Percentiles rank a stretch among this genome's conserved stretches.
These are phyloP conservation scores for Pichia membranifaciens DNA, from an alignment of 805 yeast species.

Conservation along the genomic window DNA sequence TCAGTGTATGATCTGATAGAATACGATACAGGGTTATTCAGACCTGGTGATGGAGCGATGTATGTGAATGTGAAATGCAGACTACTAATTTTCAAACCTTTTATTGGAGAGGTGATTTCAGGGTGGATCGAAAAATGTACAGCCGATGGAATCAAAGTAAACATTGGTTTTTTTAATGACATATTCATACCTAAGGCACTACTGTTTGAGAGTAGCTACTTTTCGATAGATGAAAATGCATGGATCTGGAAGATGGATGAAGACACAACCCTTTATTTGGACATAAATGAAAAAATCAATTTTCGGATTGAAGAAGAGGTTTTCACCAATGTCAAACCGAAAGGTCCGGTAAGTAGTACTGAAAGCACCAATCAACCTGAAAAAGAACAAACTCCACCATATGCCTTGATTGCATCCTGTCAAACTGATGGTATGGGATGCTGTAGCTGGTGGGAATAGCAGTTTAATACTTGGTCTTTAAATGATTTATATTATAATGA, in stretches of 20 bases:
- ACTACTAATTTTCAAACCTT: constrained; percentile 82
- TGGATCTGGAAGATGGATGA: constrained; percentile 87
- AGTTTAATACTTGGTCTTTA: background rate
- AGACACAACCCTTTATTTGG: constrained; percentile 73
- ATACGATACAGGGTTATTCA: constrained; percentile 83
- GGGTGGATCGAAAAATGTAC: constrained; percentile 93
- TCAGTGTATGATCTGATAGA: constrained; percentile 76
- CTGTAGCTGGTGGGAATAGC: constrained; percentile 89
- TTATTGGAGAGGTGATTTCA: constrained; percentile 84
- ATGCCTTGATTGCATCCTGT: constrained; percentile 81
- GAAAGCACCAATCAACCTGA: constrained; percentile 29
- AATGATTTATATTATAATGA: background rate
- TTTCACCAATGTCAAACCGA: constrained; percentile 79
- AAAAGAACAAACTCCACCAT: constrained; percentile 59
- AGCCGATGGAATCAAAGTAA: constrained; percentile 78
- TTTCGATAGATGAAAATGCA: constrained; percentile 67
- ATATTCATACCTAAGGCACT: constrained; percentile 79
- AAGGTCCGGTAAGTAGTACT: constrained; percentile 41
- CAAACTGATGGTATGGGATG: constrained; percentile 97
- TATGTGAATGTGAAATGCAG: constrained; percentile 72
- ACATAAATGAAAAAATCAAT: constrained; percentile 84
- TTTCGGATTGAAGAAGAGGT: constrained; percentile 88
- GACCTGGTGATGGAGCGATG: constrained; percentile 92
- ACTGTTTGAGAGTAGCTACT: constrained; percentile 55
- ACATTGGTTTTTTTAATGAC: constrained; percentile 86